Evolutionary conservation across 257 asterid species (phyloP), one percentile per base, ranked within the genome.

Genomic region (Solanum corneliomulleri): DNA sequence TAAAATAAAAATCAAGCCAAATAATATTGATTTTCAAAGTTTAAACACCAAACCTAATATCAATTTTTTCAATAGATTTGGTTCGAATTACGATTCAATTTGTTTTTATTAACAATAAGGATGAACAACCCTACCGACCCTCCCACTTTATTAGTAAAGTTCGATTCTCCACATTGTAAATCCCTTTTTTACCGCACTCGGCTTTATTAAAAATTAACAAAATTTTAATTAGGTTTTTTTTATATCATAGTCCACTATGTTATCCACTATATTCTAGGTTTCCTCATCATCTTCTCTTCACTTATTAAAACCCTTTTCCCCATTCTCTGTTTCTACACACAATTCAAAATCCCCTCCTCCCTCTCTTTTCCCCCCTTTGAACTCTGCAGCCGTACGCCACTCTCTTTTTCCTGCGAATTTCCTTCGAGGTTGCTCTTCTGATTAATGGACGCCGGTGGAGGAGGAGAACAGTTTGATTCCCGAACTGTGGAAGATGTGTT

Each of bases 401-500:
- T 62, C 15, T 11, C 70, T 4, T 62, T 62, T n/a, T 11, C 31
- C n/a, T 62, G 5, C 31, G 60, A 56, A 86, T 23, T 14, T 23
- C 4, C 76, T 5, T 58, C 31, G 29, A 68, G 39, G 9, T 14
- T 68, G n/a, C 18, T 14, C 2, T 15, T 1, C 21, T 29, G 31
- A 29, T 52, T 20, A 81, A 68, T 44, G 52, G 86, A 91, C 88
- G 94, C 92, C 78, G 82, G 60, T 25, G 87, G 87, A 83, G 91
- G 90, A 25, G 87, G 83, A 47, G 70, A 66, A 15, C 25, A 60
- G 82, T 85, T 87, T 86, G 91, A 92, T 89, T 90, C 93, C 81
- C 93, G 91, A 3, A 89, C 94, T 3, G 94, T 93, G 41, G 93
- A 92, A 64, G 95, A 92, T 82, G 93, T 92, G 80, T 93, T 91